These are phyloP conservation scores for Alternaria atra DNA, from an alignment of 2,329 filamentous ascomycete species.

Conservation along the genomic window DNA sequence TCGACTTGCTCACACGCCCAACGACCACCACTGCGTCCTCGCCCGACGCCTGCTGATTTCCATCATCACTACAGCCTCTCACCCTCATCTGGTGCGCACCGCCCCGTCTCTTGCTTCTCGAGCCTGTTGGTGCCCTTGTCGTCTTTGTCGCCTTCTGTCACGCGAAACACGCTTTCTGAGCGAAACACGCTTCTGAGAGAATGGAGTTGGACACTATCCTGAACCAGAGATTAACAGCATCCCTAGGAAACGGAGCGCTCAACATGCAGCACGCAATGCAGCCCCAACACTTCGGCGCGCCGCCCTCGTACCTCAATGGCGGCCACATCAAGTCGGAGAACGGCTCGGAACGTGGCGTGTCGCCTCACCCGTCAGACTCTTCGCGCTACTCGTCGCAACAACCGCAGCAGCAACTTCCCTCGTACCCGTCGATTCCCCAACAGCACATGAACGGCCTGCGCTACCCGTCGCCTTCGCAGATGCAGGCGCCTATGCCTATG, in stretches of 20 bases:
- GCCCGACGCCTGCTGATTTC: constrained; percentile 27
- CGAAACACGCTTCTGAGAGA: constrained; percentile 28
- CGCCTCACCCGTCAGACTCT: constrained; percentile 64
- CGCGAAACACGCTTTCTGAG: constrained; percentile 25
- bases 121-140: constrained; percentile 21
- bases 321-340: constrained; percentile 65
- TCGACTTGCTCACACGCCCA: constrained; percentile 25
- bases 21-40: constrained; percentile 33
- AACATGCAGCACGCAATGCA: constrained; percentile 55
- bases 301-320: constrained; percentile 58
- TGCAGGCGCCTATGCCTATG: constrained; percentile 62
- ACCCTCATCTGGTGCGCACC: constrained; percentile 45
- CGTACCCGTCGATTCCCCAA: constrained; percentile 59
- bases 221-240: constrained; percentile 54
- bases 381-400: constrained; percentile 67
- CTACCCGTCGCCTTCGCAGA: constrained; percentile 63
- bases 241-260: constrained; percentile 48
- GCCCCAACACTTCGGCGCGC: constrained; percentile 57
- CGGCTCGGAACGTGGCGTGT: constrained; percentile 66
- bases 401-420: constrained; percentile 61
- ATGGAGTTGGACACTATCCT: constrained; percentile 55
- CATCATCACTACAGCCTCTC: constrained; percentile 14
- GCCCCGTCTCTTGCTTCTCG: constrained; percentile 38
- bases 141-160: constrained; percentile 23
- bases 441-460: constrained; percentile 62